Base-by-base conservation (phyloP, 2,329 filamentous ascomycete genomes). In the Dothistroma pini region DNA sequence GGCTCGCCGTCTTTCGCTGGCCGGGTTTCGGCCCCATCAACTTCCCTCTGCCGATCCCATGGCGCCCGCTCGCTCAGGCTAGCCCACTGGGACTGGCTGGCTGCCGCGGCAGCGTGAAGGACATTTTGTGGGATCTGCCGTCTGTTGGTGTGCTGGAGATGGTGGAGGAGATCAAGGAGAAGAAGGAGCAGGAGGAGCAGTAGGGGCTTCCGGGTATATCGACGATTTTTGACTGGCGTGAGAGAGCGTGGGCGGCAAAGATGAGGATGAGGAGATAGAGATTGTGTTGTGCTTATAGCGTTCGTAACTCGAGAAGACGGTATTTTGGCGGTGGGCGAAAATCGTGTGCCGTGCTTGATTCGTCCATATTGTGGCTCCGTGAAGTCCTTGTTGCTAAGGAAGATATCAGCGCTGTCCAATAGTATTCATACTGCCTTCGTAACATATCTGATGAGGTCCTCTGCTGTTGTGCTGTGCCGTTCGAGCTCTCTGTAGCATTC, bases 141-240 rank as follows among this genome's bases (percentile, higher is more conserved):
- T n/a, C 41, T n/a, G 14, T n/a, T n/a, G 41, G 41, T 4, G 16
- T 44, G 56, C 75, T 76, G 44, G 78, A 81, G 61, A 68, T 74
- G 25, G 77, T 78, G 25, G 75, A 76, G 7, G 69, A 78, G 35
- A 68, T 75, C 63, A 60, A 67, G 25, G 75, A 76, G 7, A 69
- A 78, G 35, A 68, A 75, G 64, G 60, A 67, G 57, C 69, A 79
- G 25, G 81, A 79, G 79, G 77, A 80, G 57, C 76, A 75, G 48
- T 29, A 69, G 79, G 3, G 79, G 79, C 41, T 14, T 19, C 5
- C 41, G 41, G 41, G 41, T 14, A n/a, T 44, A 19, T 44, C n/a
- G 1, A 9, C 14, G 2, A 4, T 8, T 19, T 44, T 44, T 19
- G 41, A 44, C 8, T 8, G 16, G n/a, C 4, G 41, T 8, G 41